phyloP scores from a whole-genome alignment of 2,329 filamentous ascomycete species.

The Myotisia sp. region DNA sequence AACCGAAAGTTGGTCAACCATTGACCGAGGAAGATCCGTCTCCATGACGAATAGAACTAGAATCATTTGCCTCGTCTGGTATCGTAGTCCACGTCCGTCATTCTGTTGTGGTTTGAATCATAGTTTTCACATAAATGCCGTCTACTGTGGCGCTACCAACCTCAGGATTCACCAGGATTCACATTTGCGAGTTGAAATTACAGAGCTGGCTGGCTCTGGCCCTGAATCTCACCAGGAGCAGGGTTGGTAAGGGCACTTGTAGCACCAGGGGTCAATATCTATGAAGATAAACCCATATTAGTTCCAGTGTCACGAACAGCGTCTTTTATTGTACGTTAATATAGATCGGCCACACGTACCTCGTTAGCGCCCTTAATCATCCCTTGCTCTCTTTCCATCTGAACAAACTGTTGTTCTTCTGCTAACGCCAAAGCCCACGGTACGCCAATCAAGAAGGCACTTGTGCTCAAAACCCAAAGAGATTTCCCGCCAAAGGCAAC shows the following conservation, averaged over 20 bases:
- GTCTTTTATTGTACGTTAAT: background rate
- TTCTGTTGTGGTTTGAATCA: no score
- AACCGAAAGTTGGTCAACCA: no score
- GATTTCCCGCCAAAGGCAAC: constrained; percentile 63
- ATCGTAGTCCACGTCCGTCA: no score
- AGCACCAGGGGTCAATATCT: constrained; percentile 32
- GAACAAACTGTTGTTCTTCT: constrained; percentile 91
- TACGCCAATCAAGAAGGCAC: constrained; percentile 75
- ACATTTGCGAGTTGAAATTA: no score
- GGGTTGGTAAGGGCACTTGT: constrained; percentile 12
- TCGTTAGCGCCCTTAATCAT: constrained; percentile 88
- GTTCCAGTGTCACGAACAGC: background rate
- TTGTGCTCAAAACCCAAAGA: constrained; percentile 82
- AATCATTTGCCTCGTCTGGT: no score
- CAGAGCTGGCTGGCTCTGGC: constrained; percentile 22
- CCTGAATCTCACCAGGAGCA: constrained; percentile 7
- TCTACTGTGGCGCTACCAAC: no score
- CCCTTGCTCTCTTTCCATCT: constrained; percentile 95
- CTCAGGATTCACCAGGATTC: no score
- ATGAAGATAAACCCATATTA: background rate
- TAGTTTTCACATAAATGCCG: no score
- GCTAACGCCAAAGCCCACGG: constrained; percentile 85
- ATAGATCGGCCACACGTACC: constrained; percentile 31
- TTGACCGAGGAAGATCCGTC: no score
- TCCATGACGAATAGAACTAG: no score